Evolutionary conservation across 2,329 filamentous ascomycete species (phyloP).

Genomic region (Talaromyces sp.): DNA sequence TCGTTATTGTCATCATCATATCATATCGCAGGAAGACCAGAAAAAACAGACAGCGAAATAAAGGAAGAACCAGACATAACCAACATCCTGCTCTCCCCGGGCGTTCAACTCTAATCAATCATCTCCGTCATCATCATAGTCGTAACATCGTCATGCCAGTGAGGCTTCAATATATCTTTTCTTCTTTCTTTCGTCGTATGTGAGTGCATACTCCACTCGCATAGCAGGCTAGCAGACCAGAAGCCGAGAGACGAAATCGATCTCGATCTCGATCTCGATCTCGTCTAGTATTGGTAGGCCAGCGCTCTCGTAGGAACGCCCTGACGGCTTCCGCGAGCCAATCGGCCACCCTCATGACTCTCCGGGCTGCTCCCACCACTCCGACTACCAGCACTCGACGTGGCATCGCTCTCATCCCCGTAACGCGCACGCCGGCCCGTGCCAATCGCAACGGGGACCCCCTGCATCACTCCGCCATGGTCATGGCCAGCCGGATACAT

Average conservation of each 20-base stretch:
- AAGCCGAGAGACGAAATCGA: background rate
- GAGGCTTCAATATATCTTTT: conserved; percentile 9
- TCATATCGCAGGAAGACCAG: background rate
- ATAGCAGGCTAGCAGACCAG: background rate
- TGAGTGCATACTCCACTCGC: background rate
- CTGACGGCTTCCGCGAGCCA: conserved; percentile 17
- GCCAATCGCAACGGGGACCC: conserved; percentile 60
- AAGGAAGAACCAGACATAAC: background rate
- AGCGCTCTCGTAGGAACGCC: conserved; percentile 20
- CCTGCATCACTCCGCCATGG: conserved; percentile 54
- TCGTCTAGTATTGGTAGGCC: conserved; percentile 16
- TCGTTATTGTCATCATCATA: conserved; percentile 7
- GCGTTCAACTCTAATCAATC: background rate
- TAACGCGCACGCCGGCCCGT: conserved; percentile 37
- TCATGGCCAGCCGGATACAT: conserved; percentile 63
- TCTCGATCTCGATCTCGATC: too few species aligned
- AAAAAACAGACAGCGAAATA: background rate
- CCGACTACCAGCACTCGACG: conserved; percentile 40
- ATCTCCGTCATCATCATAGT: conserved; percentile 8
- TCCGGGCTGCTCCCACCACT: conserved; percentile 54
- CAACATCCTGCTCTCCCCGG: background rate
- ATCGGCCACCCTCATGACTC: conserved; percentile 21
- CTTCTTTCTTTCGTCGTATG: background rate
- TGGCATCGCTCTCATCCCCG: conserved; percentile 41
- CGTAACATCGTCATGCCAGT: conserved; percentile 12